Conservation (phyloP, 2,329 filamentous ascomycete species). For the Metarhizium guizhouense region DNA sequence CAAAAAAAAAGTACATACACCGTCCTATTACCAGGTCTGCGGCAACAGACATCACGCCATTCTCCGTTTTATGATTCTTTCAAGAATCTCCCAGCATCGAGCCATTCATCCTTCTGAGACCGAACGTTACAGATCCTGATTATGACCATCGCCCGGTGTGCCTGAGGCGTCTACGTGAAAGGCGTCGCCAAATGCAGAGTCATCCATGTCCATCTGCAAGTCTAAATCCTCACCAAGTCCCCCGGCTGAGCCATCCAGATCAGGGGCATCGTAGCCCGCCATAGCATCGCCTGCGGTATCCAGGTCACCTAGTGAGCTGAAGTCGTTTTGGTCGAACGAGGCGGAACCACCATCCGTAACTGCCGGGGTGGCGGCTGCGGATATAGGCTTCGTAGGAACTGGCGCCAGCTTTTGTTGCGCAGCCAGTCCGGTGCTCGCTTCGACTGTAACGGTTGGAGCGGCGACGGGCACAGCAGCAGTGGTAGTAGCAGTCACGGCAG, state of each 20-base stretch:
- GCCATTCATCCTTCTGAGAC: constrained; percentile 4
- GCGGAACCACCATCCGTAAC: constrained; percentile 32
- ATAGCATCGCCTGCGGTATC: constrained; percentile 66
- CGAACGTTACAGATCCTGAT: constrained; percentile 21
- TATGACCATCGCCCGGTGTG: constrained; percentile 26
- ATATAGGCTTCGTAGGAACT: constrained; percentile 26
- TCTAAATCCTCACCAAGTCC: constrained; percentile 48
- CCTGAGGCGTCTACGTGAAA: constrained; percentile 52
- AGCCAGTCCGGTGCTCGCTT: not conserved
- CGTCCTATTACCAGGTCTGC: not conserved
- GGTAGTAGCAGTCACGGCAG: not conserved
- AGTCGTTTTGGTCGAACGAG: constrained; percentile 48
- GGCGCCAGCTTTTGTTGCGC: constrained; percentile 13
- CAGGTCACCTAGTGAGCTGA: constrained; percentile 54
- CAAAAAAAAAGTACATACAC: not conserved
- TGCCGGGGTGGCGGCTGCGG: constrained; percentile 35
- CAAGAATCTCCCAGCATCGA: not conserved
- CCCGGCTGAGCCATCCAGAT: constrained; percentile 33
- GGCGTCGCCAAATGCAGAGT: constrained; percentile 76
- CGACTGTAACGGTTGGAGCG: not conserved
- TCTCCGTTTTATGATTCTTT: not conserved
- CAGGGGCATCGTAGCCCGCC: constrained; percentile 54
- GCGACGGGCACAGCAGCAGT: not conserved
- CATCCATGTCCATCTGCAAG: constrained; percentile 60
- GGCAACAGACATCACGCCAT: not conserved